Evolutionary conservation across 139 green algal species (phyloP), one percentile per base, ranked within the genome.

Genomic region (Chlamydomonas sphaeroides): DNA sequence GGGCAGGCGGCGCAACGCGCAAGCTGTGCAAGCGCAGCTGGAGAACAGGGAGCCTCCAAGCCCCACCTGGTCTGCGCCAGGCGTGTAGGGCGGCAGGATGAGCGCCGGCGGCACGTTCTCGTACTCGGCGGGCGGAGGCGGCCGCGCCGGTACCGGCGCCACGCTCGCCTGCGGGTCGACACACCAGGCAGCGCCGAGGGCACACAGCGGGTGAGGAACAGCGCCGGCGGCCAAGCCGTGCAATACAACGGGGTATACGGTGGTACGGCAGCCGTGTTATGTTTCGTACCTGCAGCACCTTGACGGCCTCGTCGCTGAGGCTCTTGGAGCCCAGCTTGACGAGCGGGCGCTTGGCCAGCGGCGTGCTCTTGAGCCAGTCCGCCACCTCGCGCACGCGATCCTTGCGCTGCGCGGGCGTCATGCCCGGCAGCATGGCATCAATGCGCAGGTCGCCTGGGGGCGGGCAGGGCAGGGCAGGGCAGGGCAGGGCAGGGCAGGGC

Each of bases 251-350:
- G n/a, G n/a, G n/a, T n/a, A n/a, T n/a, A n/a, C n/a, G n/a, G n/a
- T n/a, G n/a, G n/a, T n/a, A n/a, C n/a, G n/a, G n/a, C n/a, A n/a
- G n/a, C n/a, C n/a, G n/a, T n/a, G n/a, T n/a, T n/a, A n/a, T n/a
- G n/a, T n/a, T n/a, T n/a, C n/a, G n/a, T n/a, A n/a, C n/a, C n/a
- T 97, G 93, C 83, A 98, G 89, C 65, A 89, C 78, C 38, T 89
- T 80, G 8, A 98, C 85, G 6, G 92, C 95, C 49, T 93, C 85
- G 56, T 98, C 95, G 5, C 89, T 86, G 39, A 95, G 92, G 38
- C 96, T 84, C 59, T 83, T 25, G 15, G 82, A 56, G 21, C 88
- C 87, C 32, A 65, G 75, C 79, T 93, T 93, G 15, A 98, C 94
- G 68, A 98, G 90, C 26, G 92, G 94, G 15, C 90, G 88, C 62